These are phyloP conservation scores for Ceratonia siliqua DNA, from an alignment of 306 rosid genomes.

Conservation along the genomic window DNA sequence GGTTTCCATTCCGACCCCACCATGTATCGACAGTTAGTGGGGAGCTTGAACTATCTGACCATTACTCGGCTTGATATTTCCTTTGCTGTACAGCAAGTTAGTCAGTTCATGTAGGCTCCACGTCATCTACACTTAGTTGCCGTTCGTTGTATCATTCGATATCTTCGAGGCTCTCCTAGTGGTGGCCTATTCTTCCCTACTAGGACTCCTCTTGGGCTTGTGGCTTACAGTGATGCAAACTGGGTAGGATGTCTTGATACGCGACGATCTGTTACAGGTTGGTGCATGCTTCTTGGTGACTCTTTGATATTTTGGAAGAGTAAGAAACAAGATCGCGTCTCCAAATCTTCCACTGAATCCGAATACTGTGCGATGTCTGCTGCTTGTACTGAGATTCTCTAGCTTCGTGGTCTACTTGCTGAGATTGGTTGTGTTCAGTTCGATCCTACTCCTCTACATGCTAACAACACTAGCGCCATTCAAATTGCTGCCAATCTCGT, in stretches of 20 bases:
- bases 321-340: not conserved
- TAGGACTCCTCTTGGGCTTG: not conserved
- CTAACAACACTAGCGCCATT: too few species aligned
- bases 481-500: not conserved
- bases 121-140: not conserved
- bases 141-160: not conserved
- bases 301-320: slow-evolving; percentile 14
- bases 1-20: not conserved
- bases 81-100: not conserved
- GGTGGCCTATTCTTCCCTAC: not conserved
- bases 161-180: not conserved
- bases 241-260: not conserved
- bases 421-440: not conserved
- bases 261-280: not conserved
- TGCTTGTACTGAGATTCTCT: not conserved
- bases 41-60: too few species aligned
- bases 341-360: not conserved
- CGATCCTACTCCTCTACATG: too few species aligned
- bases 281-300: slow-evolving; percentile 3
- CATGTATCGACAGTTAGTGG: not conserved
- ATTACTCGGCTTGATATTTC: not conserved
- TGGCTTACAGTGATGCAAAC: not conserved
- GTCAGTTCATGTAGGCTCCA: not conserved
- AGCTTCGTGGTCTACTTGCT: not conserved
- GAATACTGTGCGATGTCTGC: not conserved